A percentile compares a stretch with the other conserved stretches of the same genome.
phyloP scores from a whole-genome alignment of 257 asterid species.

The Nicotiana sylvestris region DNA sequence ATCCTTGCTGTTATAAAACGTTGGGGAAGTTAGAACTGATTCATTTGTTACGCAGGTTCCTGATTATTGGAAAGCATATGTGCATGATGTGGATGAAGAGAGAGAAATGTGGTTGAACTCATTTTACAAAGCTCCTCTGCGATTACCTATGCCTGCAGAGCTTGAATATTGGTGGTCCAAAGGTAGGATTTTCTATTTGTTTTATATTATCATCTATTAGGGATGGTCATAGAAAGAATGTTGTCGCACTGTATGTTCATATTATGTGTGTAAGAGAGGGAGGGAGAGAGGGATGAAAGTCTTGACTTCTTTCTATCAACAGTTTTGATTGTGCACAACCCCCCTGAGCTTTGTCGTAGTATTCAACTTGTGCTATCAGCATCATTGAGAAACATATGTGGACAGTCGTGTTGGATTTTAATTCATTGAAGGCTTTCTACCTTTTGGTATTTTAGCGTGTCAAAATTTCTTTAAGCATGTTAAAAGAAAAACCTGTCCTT shows the following conservation, averaged over 20 bases:
- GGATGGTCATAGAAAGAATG: not conserved
- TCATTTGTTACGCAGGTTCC: conserved; percentile 66
- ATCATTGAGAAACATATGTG: not conserved
- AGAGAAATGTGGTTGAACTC: conserved; percentile 96
- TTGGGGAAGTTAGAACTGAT: conserved; percentile 1
- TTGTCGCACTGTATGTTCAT: not conserved
- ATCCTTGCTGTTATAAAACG: not conserved
- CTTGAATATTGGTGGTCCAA: conserved; percentile 92
- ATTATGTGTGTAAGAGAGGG: too few relatives aligned
- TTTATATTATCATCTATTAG: not conserved
- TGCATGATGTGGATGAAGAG: conserved; percentile 85
- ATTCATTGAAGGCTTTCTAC: not conserved
- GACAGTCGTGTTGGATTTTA: not conserved
- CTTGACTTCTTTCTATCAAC: too few relatives aligned
- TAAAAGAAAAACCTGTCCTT: not conserved
- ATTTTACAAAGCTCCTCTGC: conserved; percentile 80
- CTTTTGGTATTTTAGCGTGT: not conserved
- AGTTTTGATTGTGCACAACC: too few relatives aligned
- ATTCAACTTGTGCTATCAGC: not conserved
- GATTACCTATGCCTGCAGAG: conserved; percentile 98
- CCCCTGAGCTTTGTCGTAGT: not conserved
- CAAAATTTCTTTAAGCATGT: not conserved
- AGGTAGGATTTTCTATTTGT: conserved; percentile 27
- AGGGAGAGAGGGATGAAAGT: too few relatives aligned
- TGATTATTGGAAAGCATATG: conserved; percentile 85